A percentile compares a stretch with the other conserved stretches of the same genome.
These are phyloP conservation scores for Debaryomyces nepalensis DNA, from an alignment of 1,139 yeast species.

Conservation along the genomic window DNA sequence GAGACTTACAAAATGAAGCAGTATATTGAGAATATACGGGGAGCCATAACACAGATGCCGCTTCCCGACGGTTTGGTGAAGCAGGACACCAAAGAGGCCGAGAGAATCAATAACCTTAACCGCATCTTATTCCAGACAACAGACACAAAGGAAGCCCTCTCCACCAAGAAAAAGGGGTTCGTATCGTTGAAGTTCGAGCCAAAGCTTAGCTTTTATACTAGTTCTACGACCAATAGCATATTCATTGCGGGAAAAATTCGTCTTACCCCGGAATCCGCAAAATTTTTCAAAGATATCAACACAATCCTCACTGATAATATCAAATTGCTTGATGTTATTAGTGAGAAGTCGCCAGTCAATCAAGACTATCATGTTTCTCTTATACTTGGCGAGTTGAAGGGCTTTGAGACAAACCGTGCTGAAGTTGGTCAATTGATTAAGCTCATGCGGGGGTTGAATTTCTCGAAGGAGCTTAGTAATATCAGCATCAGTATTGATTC, in stretches of 20 bases:
- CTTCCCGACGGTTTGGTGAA: constrained; percentile 12
- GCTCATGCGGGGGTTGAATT: constrained; percentile 10
- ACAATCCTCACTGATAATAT: constrained; percentile 14
- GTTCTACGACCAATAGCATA: constrained; percentile 15
- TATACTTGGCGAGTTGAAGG: constrained; percentile 15
- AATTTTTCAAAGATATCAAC: constrained; percentile 13
- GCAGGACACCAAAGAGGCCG: constrained; percentile 11
- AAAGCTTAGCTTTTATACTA: constrained; percentile 13
- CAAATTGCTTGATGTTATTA: constrained; percentile 14
- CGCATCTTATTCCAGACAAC: constrained; percentile 10
- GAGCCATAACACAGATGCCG: constrained; percentile 7
- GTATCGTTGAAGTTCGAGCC: constrained; percentile 13
- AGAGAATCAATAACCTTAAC: constrained; percentile 14
- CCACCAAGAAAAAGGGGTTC: constrained; percentile 7
- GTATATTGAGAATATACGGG: constrained; percentile 14
- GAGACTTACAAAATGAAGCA: constrained; percentile 13
- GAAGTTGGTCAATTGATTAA: constrained; percentile 7
- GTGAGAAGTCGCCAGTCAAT: constrained; percentile 1
- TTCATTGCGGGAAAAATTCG: constrained; percentile 15
- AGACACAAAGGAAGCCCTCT: not conserved
- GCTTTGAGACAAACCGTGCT: constrained; percentile 4
- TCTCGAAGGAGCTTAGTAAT: constrained; percentile 10
- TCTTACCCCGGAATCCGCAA: constrained; percentile 2
- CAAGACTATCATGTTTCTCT: constrained; percentile 16
- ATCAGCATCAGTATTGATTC: constrained; percentile 12